Evolutionary conservation across 805 yeast species (phyloP), one percentile per base, ranked within the genome.

Genomic region (Wickerhamiella lipophila): DNA sequence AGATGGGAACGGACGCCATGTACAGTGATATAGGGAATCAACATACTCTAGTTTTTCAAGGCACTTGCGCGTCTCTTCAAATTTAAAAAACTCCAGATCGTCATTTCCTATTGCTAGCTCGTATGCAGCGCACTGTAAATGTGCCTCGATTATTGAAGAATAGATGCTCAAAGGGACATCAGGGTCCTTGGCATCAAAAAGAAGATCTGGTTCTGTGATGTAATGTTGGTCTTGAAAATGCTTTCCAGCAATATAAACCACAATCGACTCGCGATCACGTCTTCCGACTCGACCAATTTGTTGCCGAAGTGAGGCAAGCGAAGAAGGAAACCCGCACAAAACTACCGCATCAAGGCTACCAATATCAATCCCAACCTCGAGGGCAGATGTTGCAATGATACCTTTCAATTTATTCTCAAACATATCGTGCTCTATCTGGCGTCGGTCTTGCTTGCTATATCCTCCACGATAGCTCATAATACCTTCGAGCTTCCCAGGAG

Each of bases 241-340:
- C 3, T 68, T 68, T 32, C 92, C 82, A 1, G 88, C 92, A 11
- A 92, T 84, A 47, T 83, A 77, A 3, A 92, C 67, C 0, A 96
- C 89, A 59, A 92, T 65, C 3, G 96, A 85, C 43, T 92, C 96
- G 4, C 52, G 55, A 47, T 74, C 76, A 55, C 95, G 77, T 62
- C 99, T 72, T 15, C 99, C 99, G 0, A 96, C 97, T 59, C 99
- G 73, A 32, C 99, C 99, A 68, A 92, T 81, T 60, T 92, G 98
- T 64, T 92, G 99, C 57, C 88, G 85, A 60, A 92, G 76, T 53
- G 86, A 86, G 45, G 94, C 79, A 51, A 87, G 72, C 47, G 95
- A 83, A 18, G 78, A 68, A 0, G 99, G 99, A 54, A 92, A 92
- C 0, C 97, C 97, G 59, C 94, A 85, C 67, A 87, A 78, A 2